Base-by-base conservation (phyloP, 1,284 basidiomycete genomes). In the Heliocybe sulcata region DNA sequence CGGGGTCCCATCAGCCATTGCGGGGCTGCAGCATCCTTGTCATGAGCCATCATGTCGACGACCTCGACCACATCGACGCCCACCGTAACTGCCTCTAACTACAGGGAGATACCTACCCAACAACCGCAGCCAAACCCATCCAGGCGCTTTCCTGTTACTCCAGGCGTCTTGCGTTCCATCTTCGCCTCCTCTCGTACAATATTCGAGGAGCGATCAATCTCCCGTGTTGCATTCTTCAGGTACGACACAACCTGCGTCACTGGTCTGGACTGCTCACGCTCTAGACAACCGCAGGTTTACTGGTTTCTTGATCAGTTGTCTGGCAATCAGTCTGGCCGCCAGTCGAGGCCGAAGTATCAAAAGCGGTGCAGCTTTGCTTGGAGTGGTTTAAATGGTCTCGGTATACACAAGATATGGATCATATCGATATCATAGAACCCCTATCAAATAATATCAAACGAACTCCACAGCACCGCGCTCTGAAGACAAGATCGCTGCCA, bases 221-320 rank as follows among this genome's bases (percentile, higher is more conserved):
- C 89, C 35, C 80, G 88, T 14, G 77, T 89, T 49, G 89, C 90
- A 47, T 92, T 92, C 74, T 92, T 92, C 68, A 80, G 90, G 89
- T 87, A 65, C 56, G 64, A 55, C 48, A 29, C 48, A 26, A 49
- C 26, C 42, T 35, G 29, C 29, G 29, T 55, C 53, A 55, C 25
- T 56, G 16, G 35, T 42, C 49, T 56, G 22, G 35, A 26, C 49
- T 9, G 42, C 11, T 14, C 35, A 29, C 33, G 29, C 33, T 54
- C 52, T 45, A 26, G 45, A 12, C 47, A 25, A 12, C 29, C 29
- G 19, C 53, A 91, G 88, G 58, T 91, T 91, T 66, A 76, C 87
- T 2, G 90, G 88, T 1, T 92, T 90, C 63, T 61, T 91, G 54
- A 67, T 92, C 48, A 92, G 90, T 64, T 91, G 88, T 63, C 73